These are phyloP conservation scores for Eimeria brunetti DNA, from an alignment of 169 alveolate genomes.

Conservation along the genomic window DNA sequence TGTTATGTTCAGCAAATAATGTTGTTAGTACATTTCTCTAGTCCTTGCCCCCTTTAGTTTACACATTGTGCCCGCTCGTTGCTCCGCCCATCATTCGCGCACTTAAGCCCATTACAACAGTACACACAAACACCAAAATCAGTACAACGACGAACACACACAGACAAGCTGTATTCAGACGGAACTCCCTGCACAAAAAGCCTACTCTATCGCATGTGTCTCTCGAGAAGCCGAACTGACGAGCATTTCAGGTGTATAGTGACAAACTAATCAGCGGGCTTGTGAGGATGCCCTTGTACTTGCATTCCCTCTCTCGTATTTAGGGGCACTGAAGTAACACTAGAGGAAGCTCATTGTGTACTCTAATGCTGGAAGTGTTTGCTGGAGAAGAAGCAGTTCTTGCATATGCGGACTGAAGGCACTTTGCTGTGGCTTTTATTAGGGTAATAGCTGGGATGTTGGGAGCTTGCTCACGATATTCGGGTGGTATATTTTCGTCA, in stretches of 20 bases:
- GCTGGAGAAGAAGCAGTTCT: not conserved
- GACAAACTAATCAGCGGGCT: not conserved
- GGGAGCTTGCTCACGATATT: constrained; percentile 90
- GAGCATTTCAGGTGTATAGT: not conserved
- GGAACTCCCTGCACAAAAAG: not conserved
- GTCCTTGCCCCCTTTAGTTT: not conserved
- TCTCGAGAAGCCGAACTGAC: not conserved
- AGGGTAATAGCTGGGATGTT: not conserved
- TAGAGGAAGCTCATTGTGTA: not conserved
- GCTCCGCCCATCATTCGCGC: not conserved
- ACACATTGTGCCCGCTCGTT: not conserved
- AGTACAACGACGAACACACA: not conserved
- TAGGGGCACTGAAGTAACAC: not conserved
- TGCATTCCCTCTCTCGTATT: not conserved
- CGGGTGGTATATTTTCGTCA: constrained; percentile 99
- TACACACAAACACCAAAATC: not conserved
- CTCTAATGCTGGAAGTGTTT: not conserved
- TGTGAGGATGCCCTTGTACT: not conserved
- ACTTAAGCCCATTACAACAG: not conserved
- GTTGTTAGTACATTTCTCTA: not conserved
- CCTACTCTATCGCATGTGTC: not conserved
- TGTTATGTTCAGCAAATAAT: not conserved
- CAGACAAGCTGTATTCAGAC: not conserved
- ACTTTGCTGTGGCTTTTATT: too few relatives aligned
- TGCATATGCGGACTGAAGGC: not conserved